Conservation (phyloP, 2,329 filamentous ascomycete species). For the Epicoccum sorghinum region DNA sequence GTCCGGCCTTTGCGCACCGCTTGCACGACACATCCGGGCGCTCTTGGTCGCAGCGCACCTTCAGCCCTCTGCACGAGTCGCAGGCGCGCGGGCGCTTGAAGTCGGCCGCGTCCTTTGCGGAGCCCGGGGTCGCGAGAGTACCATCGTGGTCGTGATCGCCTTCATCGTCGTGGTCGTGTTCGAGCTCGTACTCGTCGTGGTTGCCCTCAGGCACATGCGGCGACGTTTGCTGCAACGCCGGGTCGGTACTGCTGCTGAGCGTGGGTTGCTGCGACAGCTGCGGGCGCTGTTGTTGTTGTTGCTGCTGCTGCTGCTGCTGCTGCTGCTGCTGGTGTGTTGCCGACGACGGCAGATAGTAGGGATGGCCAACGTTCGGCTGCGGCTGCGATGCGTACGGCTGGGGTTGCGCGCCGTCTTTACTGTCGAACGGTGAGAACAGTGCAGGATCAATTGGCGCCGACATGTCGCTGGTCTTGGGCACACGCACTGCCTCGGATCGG, state of each 20-base stretch:
- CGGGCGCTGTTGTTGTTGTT: slow-evolving; percentile 24
- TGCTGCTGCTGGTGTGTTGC: slow-evolving; percentile 32
- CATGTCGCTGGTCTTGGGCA: slow-evolving; percentile 23
- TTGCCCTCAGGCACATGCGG: slow-evolving; percentile 27
- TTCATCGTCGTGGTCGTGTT: slow-evolving; percentile 39
- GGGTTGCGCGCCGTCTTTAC: slow-evolving; percentile 14
- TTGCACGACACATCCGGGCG: slow-evolving; percentile 63
- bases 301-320: slow-evolving; percentile 21
- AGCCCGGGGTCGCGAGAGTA: slow-evolving; percentile 36
- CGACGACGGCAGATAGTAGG: slow-evolving; percentile 42
- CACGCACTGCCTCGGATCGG: neutral
- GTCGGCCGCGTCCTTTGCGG: slow-evolving; percentile 44
- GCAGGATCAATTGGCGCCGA: slow-evolving; percentile 41
- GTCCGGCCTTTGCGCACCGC: slow-evolving; percentile 80
- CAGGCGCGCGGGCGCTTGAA: slow-evolving; percentile 56
- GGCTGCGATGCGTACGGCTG: slow-evolving; percentile 36
- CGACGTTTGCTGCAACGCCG: slow-evolving; percentile 42
- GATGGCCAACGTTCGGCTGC: slow-evolving; percentile 32
- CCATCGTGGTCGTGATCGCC: slow-evolving; percentile 38
- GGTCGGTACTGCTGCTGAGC: slow-evolving; percentile 34
- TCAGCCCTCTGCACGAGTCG: slow-evolving; percentile 55
- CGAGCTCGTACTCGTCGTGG: slow-evolving; percentile 39
- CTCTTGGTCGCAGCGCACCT: slow-evolving; percentile 76
- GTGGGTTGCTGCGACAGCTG: slow-evolving; percentile 16
- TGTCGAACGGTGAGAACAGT: slow-evolving; percentile 34